Evolutionary conservation across 257 asterid species (phyloP), one percentile per base, ranked within the genome.

Genomic region (Capsicum pubescens): DNA sequence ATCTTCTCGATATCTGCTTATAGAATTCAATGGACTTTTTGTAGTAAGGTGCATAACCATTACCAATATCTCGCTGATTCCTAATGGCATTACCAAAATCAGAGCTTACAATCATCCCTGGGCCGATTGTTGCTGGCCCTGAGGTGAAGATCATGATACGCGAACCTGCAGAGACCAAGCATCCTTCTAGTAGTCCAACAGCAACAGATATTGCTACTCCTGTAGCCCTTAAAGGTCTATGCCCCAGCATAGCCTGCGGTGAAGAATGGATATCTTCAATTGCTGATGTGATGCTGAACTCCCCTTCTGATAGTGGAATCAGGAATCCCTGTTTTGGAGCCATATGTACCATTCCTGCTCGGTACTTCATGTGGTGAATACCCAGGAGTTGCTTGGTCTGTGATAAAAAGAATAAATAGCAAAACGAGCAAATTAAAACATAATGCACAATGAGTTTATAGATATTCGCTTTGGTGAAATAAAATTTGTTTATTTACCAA

Each of bases 101-200:
- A 35, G 97, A 90, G 86, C 86, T 85, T 63, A 94, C 97, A 19
- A 96, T 87, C 84, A 82, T 87, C 63, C 99, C 99, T 3, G 98
- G 98, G 87, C 99, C 99, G 19, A 90, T 26, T 52, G 98, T 96
- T 83, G 98, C 93, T 35, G 99, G 98, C 26, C 99, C 99, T 9
- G 98, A 92, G 66, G 98, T 93, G 95, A 96, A 96, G 85, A 96
- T 90, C 97, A 93, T 94, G 81, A 96, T 86, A 67, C 97, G 98
- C 7, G 99, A 92, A 72, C 98, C 99, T 14, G 93, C 89, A 85
- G 84, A 90, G 82, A 92, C 87, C 60, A 59, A 86, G 89, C 95
- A 93, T 72, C 95, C 99, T 89, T 96, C 98, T 46, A 96, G 77
- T 83, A 96, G 95, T 48, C 97, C 99, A 42, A 93, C 89, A n/a